Evolutionary conservation across 768 basidiomycete genomes (phyloP).

Genomic region (Fomitopsis serialis): DNA sequence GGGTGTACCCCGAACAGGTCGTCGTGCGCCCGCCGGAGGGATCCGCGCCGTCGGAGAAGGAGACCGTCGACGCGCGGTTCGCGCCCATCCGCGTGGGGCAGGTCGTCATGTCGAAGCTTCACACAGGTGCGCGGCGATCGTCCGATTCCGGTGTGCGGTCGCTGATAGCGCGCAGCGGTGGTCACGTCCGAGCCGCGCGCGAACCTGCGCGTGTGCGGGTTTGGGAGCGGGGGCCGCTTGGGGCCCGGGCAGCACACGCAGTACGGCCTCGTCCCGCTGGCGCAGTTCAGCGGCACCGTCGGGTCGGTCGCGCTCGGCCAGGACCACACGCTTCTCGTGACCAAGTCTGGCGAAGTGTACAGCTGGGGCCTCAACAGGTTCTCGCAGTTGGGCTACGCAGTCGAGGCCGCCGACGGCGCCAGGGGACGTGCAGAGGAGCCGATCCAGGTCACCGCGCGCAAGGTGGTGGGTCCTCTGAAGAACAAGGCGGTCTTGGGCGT

Average conservation of each 20-base stretch:
- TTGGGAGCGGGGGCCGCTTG: conserved; percentile 81
- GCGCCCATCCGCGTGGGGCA: conserved; percentile 56
- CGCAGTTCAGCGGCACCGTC: conserved; percentile 52
- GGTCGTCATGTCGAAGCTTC: conserved; percentile 81
- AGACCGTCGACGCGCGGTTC: conserved; percentile 44
- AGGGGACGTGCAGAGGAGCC: conserved; percentile 52
- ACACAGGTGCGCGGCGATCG: conserved; percentile 53
- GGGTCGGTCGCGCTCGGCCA: conserved; percentile 79
- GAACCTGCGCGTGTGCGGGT: conserved; percentile 85
- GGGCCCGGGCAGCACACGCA: conserved; percentile 78
- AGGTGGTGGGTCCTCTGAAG: conserved; percentile 69
- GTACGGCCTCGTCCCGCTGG: conserved; percentile 46
- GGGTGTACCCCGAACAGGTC: conserved; percentile 59
- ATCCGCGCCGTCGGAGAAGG: conserved; percentile 8
- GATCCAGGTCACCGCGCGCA: conserved; percentile 71
- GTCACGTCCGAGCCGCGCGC: conserved; percentile 69
- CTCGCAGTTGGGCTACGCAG: conserved; percentile 79
- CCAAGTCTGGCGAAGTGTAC: conserved; percentile 73
- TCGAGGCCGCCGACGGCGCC: conserved; percentile 45
- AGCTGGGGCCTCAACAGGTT: conserved; percentile 93
- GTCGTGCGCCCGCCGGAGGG: conserved; percentile 8
- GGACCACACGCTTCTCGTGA: conserved; percentile 90
- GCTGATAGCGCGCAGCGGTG: conserved; percentile 31
- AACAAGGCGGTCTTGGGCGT: conserved; percentile 77
- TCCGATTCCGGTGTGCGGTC: not conserved